Percentiles rank a stretch among this genome's conserved stretches.
Evolutionary conservation across 352 stramenopile species (phyloP).

Genomic region (Plasmopara halstedii): DNA sequence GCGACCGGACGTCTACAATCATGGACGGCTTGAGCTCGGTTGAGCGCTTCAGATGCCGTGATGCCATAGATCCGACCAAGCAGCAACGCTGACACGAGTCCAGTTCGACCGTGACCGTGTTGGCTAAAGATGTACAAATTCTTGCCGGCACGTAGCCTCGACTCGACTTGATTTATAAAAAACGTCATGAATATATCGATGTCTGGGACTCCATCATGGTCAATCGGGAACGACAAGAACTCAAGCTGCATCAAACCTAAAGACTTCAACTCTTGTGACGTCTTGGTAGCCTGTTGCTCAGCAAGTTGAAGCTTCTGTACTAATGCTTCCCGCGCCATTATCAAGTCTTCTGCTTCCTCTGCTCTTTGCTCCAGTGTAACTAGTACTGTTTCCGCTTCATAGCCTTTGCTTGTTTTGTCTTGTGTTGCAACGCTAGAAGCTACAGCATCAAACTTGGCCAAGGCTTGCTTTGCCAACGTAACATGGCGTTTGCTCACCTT

Average conservation of each 20-base stretch:
- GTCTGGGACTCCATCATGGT: slow-evolving; percentile 28
- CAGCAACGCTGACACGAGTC: slow-evolving; percentile 53
- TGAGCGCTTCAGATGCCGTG: slow-evolving; percentile 40
- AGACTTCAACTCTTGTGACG: slow-evolving; percentile 19
- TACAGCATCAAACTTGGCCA: slow-evolving; percentile 17
- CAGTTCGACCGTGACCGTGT: slow-evolving; percentile 60
- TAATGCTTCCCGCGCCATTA: slow-evolving; percentile 27
- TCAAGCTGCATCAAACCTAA: slow-evolving; percentile 36
- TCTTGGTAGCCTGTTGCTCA: slow-evolving; percentile 37
- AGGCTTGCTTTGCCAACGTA: slow-evolving; percentile 29
- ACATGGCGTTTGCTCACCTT: slow-evolving; percentile 33
- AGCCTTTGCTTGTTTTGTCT: too few species aligned
- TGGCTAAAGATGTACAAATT: slow-evolving; percentile 75
- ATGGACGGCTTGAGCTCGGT: slow-evolving; percentile 55
- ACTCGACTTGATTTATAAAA: slow-evolving; percentile 34
- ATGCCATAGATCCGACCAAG: slow-evolving; percentile 70
- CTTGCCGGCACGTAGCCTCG: slow-evolving; percentile 34
- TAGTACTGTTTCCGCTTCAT: too few species aligned
- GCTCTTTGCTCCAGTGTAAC: too few species aligned
- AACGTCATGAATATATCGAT: slow-evolving; percentile 22
- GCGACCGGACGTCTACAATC: slow-evolving; percentile 41
- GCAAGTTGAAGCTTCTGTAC: slow-evolving; percentile 40
- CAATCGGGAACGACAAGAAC: slow-evolving; percentile 53
- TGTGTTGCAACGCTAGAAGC: not conserved
- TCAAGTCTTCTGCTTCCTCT: too few species aligned